A percentile compares a stretch with the other conserved stretches of the same genome.
Evolutionary conservation across 805 yeast species (phyloP).

Genomic region (Metschnikowia bowlesiae): DNA sequence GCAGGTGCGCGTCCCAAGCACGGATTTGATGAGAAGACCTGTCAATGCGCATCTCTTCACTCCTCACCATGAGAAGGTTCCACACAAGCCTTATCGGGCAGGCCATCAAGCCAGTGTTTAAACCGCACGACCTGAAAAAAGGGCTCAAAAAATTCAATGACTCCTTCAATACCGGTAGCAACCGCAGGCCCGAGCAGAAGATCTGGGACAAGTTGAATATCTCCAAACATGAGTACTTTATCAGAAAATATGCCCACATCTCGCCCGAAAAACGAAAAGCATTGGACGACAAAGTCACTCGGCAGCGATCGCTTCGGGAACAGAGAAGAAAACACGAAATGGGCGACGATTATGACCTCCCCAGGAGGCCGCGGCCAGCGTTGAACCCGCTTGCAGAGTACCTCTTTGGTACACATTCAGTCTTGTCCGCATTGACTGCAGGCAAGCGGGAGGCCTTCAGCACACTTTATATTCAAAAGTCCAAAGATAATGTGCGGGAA

Average conservation of each 20-base stretch:
- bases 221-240: constrained; percentile 60
- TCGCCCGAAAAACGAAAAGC: constrained; percentile 44
- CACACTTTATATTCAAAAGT: constrained; percentile 46
- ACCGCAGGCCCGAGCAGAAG: constrained; percentile 30
- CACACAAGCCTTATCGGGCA: constrained; percentile 8
- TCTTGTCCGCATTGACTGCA: constrained; percentile 61
- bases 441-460: constrained; percentile 51
- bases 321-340: constrained; percentile 21
- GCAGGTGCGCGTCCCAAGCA: background rate
- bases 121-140: constrained; percentile 6
- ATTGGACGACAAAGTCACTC: constrained; percentile 28
- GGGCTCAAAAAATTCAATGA: constrained; percentile 31
- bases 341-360: constrained; percentile 11
- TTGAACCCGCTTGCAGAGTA: constrained; percentile 57
- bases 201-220: constrained; percentile 67
- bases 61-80: constrained; percentile 9
- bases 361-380: constrained; percentile 9
- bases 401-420: constrained; percentile 73
- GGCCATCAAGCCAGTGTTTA: constrained; percentile 11
- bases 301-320: constrained; percentile 27
- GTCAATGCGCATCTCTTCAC: constrained; percentile 1
- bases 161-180: constrained; percentile 35
- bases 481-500: constrained; percentile 31
- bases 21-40: background rate
- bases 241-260: constrained; percentile 58